These are phyloP conservation scores for Xenosphaeropsis pyriputrescens DNA, from an alignment of 2,329 filamentous ascomycete species.

Conservation along the genomic window DNA sequence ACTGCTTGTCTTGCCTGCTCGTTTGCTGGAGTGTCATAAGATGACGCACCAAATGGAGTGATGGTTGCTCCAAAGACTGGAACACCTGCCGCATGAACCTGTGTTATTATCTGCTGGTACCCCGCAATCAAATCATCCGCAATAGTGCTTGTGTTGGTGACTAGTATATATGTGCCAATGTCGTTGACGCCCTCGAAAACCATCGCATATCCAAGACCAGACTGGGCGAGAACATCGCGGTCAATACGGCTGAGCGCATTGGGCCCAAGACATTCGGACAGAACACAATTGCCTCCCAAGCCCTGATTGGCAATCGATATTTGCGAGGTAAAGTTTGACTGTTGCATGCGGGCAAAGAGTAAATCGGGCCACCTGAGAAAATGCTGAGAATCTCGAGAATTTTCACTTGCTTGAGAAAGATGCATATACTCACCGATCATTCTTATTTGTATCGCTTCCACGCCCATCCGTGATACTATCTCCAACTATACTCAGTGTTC, in stretches of 20 bases:
- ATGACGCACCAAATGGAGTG: constrained; percentile 40
- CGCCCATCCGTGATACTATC: constrained; percentile 50
- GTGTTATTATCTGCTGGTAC: constrained; percentile 39
- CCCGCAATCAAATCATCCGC: constrained; percentile 37
- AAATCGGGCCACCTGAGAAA: too few species aligned
- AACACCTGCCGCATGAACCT: constrained; percentile 37
- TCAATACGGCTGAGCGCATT: constrained; percentile 44
- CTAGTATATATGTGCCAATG: constrained; percentile 37
- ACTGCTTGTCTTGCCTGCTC: constrained; percentile 41
- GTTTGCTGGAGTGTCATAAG: constrained; percentile 23
- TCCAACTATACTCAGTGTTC: constrained; percentile 38
- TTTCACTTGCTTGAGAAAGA: too few species aligned
- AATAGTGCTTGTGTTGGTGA: constrained; percentile 29
- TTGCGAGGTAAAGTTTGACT: constrained; percentile 32
- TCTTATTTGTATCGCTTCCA: too few species aligned
- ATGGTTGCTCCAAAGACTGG: constrained; percentile 49
- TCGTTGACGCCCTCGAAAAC: constrained; percentile 59
- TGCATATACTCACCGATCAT: constrained; percentile 17
- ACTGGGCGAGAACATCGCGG: constrained; percentile 45
- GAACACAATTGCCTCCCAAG: constrained; percentile 52
- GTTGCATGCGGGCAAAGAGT: constrained; percentile 28
- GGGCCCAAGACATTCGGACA: constrained; percentile 46
- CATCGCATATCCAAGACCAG: constrained; percentile 43
- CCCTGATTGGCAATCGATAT: constrained; percentile 50
- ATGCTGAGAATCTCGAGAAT: too few species aligned